phyloP scores from a whole-genome alignment of 2,329 filamentous ascomycete species.

The Aspergillus brasiliensis region DNA sequence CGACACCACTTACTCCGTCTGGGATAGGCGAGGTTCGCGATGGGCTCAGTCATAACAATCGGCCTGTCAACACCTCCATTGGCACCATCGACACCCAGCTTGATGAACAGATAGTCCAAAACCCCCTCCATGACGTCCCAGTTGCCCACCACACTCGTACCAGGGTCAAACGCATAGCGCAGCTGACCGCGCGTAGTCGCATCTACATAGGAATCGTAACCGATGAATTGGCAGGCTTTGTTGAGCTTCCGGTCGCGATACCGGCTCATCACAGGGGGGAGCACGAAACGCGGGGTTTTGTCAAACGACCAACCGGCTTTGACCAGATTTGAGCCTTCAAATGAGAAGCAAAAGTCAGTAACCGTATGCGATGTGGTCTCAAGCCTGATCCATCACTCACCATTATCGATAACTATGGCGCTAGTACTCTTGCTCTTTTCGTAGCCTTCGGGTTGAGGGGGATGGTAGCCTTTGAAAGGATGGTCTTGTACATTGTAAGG shows the following conservation, averaged over 20 bases:
- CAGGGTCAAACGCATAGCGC: conserved; percentile 85
- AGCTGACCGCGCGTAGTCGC: conserved; percentile 89
- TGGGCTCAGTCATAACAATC: conserved; percentile 91
- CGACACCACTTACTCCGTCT: conserved; percentile 69
- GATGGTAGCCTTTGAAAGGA: conserved; percentile 62
- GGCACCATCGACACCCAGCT: conserved; percentile 77
- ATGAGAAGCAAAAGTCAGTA: background rate
- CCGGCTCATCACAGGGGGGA: conserved; percentile 90
- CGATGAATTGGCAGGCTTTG: conserved; percentile 89
- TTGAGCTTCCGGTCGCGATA: conserved; percentile 93
- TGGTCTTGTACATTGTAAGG: conserved; percentile 59
- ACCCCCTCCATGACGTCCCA: conserved; percentile 98
- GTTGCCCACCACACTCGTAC: conserved; percentile 88
- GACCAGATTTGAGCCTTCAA: conserved; percentile 78
- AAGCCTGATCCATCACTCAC: conserved; percentile 48
- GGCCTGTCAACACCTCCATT: conserved; percentile 79
- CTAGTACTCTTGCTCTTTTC: conserved; percentile 66
- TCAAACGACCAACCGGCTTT: conserved; percentile 98
- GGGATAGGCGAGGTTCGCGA: conserved; percentile 87
- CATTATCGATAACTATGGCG: conserved; percentile 98
- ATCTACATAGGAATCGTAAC: conserved; percentile 90
- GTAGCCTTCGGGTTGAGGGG: conserved; percentile 68
- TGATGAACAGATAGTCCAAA: conserved; percentile 91
- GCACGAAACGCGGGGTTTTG: conserved; percentile 71
- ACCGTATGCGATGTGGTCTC: background rate